Evolutionary conservation across 2,329 filamentous ascomycete genomes (phyloP), one percentile per base, ranked within the genome.

Genomic region (Didymella keratinophila): DNA sequence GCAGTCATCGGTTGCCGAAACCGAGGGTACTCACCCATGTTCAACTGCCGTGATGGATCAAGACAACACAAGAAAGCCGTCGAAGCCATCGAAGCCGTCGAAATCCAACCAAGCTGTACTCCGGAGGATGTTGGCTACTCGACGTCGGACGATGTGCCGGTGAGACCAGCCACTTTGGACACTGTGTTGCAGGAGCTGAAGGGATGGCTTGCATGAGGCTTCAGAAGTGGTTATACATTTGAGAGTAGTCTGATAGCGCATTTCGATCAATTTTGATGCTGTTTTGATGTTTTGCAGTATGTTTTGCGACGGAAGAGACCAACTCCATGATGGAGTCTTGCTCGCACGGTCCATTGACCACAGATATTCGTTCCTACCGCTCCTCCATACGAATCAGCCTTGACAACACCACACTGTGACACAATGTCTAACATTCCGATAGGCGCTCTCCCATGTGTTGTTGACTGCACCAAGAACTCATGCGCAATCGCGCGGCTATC

Each of bases 21-120:
- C 55, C 49, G 49, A 58, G 44, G 49, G 16, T 58, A 44, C 12
- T 21, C 12, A 39, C 4, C 37, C 21, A 25, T 23, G n/a, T n/a
- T 10, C 32, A 49, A 53, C 49, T 58, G 55, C 49, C 49, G 44
- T 43, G 28, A 48, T 43, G 18, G 21, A 16, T 10, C 36, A 32
- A 56, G 30, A 45, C 14, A 21, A 3, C n/a, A 30, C 43, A 36
- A 44, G 36, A 36, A 42, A 42, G 27, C 21, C 34, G 34, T 57
- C 1, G 25, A 51, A 30, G 46, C 41, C 20, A 28, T 52, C 2
- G 23, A 51, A 39, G 46, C 41, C 16, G 30, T 25, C 28, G 1
- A 45, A 30, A 39, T 4, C 46, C 32, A 42, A 43, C 2, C 21
- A 50, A 37, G 46, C 41, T 25, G 30, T n/a, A n/a, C n/a, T n/a